These are phyloP conservation scores for Suillus americanus DNA, from an alignment of 768 basidiomycete genomes.

Conservation along the genomic window DNA sequence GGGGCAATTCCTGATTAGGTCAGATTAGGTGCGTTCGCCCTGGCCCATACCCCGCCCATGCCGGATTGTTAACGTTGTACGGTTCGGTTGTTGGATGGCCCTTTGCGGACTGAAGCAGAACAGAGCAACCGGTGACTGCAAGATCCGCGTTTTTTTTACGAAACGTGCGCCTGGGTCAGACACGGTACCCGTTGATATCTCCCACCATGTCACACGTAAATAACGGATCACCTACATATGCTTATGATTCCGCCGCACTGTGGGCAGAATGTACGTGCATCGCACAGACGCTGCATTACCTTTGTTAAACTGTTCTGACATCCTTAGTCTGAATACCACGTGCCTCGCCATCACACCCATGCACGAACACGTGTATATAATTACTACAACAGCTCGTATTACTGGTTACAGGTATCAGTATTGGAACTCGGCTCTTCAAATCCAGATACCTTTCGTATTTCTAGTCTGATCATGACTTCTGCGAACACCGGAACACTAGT, in stretches of 20 bases:
- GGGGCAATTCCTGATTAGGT: slow-evolving; percentile 2
- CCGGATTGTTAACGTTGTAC: neutral
- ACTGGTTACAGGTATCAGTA: neutral
- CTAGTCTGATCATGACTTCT: neutral
- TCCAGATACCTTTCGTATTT: neutral
- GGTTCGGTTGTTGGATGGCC: slow-evolving; percentile 1
- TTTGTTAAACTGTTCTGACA: neutral
- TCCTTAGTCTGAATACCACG: slow-evolving; percentile 1
- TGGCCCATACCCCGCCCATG: neutral
- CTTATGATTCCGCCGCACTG: neutral
- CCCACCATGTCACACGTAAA: neutral
- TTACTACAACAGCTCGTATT: neutral
- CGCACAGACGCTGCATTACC: neutral
- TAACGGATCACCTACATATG: neutral
- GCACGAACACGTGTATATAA: neutral
- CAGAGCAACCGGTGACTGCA: neutral
- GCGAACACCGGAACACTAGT: neutral
- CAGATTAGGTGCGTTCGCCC: slow-evolving; percentile 1
- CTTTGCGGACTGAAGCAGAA: neutral
- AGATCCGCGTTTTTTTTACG: slow-evolving; percentile 3
- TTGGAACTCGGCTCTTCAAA: neutral
- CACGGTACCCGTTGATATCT: neutral
- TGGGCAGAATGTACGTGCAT: neutral
- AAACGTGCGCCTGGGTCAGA: neutral
- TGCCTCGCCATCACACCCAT: neutral